Evolutionary conservation across 192 early-diverging fungal genomes (phyloP).

Genomic region (Coemansia sp.): DNA sequence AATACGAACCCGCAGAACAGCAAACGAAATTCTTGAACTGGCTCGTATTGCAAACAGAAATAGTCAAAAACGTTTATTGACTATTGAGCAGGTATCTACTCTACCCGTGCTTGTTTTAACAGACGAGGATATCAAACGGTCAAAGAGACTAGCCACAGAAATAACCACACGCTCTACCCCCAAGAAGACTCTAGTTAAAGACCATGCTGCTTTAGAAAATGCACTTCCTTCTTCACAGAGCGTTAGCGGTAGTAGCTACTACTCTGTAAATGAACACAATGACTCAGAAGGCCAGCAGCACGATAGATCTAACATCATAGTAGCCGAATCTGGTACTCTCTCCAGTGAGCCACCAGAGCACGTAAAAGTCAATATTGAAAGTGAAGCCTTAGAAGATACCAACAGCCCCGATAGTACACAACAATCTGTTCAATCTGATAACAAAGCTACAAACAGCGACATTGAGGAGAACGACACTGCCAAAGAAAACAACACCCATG

Average conservation of each 20-base stretch:
- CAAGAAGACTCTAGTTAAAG: too few relatives aligned
- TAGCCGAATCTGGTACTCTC: neutral
- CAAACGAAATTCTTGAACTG: slow-evolving; percentile 13
- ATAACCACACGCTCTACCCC: neutral
- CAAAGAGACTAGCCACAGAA: slow-evolving; percentile 18
- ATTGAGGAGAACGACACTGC: neutral
- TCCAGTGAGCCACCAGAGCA: too few relatives aligned
- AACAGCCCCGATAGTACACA: neutral
- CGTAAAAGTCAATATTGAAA: neutral
- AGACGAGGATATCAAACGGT: slow-evolving; percentile 28
- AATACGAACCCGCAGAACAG: slow-evolving; percentile 1
- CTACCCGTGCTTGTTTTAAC: slow-evolving; percentile 26
- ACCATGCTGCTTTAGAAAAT: neutral
- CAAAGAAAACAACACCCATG: neutral
- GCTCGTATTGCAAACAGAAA: slow-evolving; percentile 1
- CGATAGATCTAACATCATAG: neutral
- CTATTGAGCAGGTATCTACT: slow-evolving; percentile 17
- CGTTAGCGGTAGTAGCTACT: neutral
- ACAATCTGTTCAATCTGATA: neutral
- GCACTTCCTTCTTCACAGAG: neutral
- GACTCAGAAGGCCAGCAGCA: neutral
- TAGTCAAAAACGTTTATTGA: slow-evolving; percentile 15
- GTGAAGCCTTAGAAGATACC: neutral
- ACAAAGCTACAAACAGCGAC: neutral
- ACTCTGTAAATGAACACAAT: neutral